Conservation (phyloP, 1,284 basidiomycete species). For the Ganoderma resinaceum region DNA sequence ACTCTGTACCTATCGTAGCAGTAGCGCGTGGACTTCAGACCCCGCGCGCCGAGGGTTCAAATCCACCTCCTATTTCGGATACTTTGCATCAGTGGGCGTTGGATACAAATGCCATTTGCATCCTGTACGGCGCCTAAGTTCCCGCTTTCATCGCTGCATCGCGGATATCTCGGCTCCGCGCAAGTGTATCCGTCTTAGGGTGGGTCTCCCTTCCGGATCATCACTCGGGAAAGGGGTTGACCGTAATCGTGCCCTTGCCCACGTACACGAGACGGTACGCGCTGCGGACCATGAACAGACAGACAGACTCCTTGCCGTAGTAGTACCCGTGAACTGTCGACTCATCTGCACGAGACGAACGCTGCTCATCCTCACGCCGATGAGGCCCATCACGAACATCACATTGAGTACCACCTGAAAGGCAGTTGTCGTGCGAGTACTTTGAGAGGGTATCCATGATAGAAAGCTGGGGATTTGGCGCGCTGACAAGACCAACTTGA, state of each 20-base stretch:
- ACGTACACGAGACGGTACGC: constrained; percentile 98
- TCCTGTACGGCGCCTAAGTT: too few relatives aligned
- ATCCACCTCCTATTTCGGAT: too few relatives aligned
- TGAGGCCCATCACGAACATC: constrained; percentile 98
- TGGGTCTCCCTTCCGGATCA: too few relatives aligned
- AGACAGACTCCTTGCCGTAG: constrained; percentile 97
- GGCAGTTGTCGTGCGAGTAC: constrained; percentile 98
- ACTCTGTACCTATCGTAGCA: too few relatives aligned
- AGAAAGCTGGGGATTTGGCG: constrained; percentile 95
- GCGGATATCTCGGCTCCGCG: too few relatives aligned
- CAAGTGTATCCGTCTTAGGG: too few relatives aligned
- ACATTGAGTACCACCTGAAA: constrained; percentile 95
- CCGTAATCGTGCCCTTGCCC: constrained; percentile 99
- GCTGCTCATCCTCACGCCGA: constrained; percentile 98
- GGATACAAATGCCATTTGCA: too few relatives aligned
- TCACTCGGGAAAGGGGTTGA: constrained; percentile 99
- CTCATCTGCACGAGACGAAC: constrained; percentile 98
- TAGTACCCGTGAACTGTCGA: constrained; percentile 94
- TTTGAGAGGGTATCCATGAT: constrained; percentile 98
- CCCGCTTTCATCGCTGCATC: too few relatives aligned
- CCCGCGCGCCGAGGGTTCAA: too few relatives aligned
- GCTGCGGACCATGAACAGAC: constrained; percentile 95
- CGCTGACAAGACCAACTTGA: constrained; percentile 91
- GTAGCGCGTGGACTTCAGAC: too few relatives aligned
- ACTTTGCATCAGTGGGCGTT: too few relatives aligned